Conservation (phyloP, 2,329 filamentous ascomycete species). For the Nemania abortiva region DNA sequence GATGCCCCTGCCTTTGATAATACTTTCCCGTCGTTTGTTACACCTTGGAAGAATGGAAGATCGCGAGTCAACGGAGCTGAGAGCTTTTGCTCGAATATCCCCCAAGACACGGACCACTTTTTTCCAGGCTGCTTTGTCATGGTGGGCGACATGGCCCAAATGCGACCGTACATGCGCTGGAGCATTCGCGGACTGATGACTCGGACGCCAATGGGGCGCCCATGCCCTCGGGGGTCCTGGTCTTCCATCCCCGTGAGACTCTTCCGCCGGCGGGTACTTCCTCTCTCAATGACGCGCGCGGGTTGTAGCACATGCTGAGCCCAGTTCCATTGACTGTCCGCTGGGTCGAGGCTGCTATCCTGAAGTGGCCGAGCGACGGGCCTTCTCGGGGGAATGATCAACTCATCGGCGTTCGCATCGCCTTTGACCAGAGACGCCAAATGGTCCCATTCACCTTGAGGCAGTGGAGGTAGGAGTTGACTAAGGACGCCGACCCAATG, state of each 20-base stretch:
- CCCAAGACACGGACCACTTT: slow-evolving; percentile 61
- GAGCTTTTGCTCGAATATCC: slow-evolving; percentile 48
- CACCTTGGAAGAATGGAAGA: slow-evolving; percentile 62
- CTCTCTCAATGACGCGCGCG: slow-evolving; percentile 55
- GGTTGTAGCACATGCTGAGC: slow-evolving; percentile 56
- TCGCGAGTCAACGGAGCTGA: slow-evolving; percentile 52
- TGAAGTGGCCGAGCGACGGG: slow-evolving; percentile 45
- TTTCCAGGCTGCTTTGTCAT: slow-evolving; percentile 52
- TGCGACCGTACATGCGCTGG: slow-evolving; percentile 56
- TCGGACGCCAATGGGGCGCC: slow-evolving; percentile 51
- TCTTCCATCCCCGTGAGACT: slow-evolving; percentile 54
- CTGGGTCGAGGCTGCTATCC: background rate
- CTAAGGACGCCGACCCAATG: slow-evolving; percentile 62
- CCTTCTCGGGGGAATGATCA: slow-evolving; percentile 55
- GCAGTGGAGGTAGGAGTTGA: slow-evolving; percentile 67
- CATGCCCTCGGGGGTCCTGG: slow-evolving; percentile 53
- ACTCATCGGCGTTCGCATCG: slow-evolving; percentile 52
- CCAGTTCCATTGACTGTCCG: slow-evolving; percentile 58
- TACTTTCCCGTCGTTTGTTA: slow-evolving; percentile 51
- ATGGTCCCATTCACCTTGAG: slow-evolving; percentile 66
- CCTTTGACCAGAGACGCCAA: slow-evolving; percentile 62
- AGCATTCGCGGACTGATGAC: slow-evolving; percentile 57
- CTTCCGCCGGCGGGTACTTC: slow-evolving; percentile 52
- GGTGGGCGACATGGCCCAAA: slow-evolving; percentile 50
- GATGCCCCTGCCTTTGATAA: background rate